phyloP scores from a whole-genome alignment of 2,329 filamentous ascomycete species.

The Orbilia oligospora region DNA sequence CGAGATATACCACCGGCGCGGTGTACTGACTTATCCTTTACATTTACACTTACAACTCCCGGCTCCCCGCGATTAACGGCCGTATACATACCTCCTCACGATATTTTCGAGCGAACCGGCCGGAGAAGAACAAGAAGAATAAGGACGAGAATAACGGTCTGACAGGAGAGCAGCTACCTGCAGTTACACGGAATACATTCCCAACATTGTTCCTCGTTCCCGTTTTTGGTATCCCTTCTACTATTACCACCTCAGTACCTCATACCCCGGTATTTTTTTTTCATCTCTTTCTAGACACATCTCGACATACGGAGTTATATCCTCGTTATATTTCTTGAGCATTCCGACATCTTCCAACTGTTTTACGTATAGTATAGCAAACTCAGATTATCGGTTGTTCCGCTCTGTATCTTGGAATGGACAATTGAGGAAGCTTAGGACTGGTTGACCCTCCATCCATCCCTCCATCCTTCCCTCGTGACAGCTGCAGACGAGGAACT shows the following conservation, averaged over 20 bases:
- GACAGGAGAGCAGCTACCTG: background rate
- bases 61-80: constrained; percentile 10
- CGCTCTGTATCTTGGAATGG: background rate
- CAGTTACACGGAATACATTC: constrained; percentile 6
- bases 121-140: background rate
- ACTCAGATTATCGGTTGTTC: background rate
- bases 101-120: background rate
- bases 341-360: background rate
- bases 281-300: constrained; percentile 1
- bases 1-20: background rate
- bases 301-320: background rate
- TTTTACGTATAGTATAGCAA: constrained; percentile 4
- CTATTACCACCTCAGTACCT: too few relatives aligned
- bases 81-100: background rate
- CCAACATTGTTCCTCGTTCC: background rate
- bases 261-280: background rate
- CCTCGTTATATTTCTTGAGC: background rate
- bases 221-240: too few relatives aligned
- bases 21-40: too few relatives aligned
- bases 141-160: too few relatives aligned
- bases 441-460: too few relatives aligned
- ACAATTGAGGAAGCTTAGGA: constrained; percentile 5
- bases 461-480: constrained; percentile 5
- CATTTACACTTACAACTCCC: background rate
- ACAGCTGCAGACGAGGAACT: constrained; percentile 5